Evolutionary conservation across 2,329 filamentous ascomycete species (phyloP), one percentile per base, ranked within the genome.

Genomic region (Cryphonectria carpinicola): DNA sequence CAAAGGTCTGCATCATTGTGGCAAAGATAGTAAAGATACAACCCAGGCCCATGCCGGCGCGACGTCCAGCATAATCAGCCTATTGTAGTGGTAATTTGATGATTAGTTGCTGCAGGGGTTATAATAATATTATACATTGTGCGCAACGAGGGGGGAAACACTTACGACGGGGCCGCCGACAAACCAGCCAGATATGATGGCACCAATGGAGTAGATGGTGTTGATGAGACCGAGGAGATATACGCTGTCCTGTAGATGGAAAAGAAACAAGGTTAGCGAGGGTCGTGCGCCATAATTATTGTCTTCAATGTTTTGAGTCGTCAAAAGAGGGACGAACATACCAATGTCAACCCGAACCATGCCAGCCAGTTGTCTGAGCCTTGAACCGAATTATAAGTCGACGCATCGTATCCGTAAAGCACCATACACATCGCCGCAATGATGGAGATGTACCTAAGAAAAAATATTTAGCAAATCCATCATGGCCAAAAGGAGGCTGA

Each of bases 341-440:
- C 79, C 10, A 76, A 68, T 70, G 84, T 77, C 65, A 85, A 77
- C 74, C 90, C 82, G 79, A 92, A 92, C 81, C 86, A 93, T 25
- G 81, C 82, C 17, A 89, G 81, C 90, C 91, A 93, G 78, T 92
- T 86, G 19, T 87, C 79, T 1, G 89, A 92, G 43, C 88, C 89
- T 79, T 92, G 90, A 7, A 92, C 87, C 6, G 90, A 89, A 78
- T 93, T 93, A 84, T 90, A 93, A 63, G 92, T 90, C 52, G 89
- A 91, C 1, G 90, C 90, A 84, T 93, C 91, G 78, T 93, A 93
- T 70, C 91, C 91, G 78, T 92, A 93, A 61, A 93, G 84, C 32
- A 92, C 89, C 91, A 93, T 93, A 79, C 89, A 92, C 78, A 89
- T 89, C 76, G 91, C 90, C 70, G 90, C 90, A 74, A 92, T 88